phyloP scores from a whole-genome alignment of 306 rosid species.

The Citrullus mucosospermus region DNA sequence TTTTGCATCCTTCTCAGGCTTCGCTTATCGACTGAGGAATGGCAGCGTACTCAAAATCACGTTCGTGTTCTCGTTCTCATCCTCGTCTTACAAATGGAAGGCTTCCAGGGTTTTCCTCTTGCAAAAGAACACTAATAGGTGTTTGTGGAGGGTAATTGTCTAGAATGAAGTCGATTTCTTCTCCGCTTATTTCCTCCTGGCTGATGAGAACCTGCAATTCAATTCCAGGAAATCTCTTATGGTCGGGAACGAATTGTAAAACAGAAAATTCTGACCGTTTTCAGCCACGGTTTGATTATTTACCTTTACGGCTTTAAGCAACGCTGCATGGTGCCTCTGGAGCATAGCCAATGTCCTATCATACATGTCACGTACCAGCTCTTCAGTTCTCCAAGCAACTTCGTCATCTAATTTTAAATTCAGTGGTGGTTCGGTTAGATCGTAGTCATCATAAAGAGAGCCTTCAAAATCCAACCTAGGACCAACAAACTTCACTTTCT shows the following conservation, averaged over 20 bases:
- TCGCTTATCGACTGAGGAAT: constrained; percentile 34
- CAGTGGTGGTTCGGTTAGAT: constrained; percentile 58
- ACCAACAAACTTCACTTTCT: constrained; percentile 59
- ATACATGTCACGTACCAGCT: constrained; percentile 50
- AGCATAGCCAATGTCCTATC: constrained; percentile 57
- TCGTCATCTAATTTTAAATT: constrained; percentile 79
- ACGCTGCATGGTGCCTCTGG: constrained; percentile 67
- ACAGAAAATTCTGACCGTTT: not conserved
- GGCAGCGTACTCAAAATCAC: constrained; percentile 33
- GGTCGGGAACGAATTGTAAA: not conserved
- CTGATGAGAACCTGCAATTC: constrained; percentile 62
- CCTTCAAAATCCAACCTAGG: constrained; percentile 96
- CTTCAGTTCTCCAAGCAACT: constrained; percentile 67
- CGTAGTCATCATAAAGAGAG: constrained; percentile 68
- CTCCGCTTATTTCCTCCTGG: constrained; percentile 63
- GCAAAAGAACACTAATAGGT: constrained; percentile 45
- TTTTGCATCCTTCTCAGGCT: constrained; percentile 8
- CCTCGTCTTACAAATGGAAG: constrained; percentile 38
- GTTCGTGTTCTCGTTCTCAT: constrained; percentile 12
- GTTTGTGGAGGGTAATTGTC: constrained; percentile 81
- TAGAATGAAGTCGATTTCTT: constrained; percentile 60
- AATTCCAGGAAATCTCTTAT: not conserved
- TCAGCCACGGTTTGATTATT: not conserved
- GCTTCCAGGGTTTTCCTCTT: constrained; percentile 56
- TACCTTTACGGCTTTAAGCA: constrained; percentile 84